These are phyloP conservation scores for Tulasnella sp. DNA, from an alignment of 768 basidiomycete genomes.

Conservation along the genomic window DNA sequence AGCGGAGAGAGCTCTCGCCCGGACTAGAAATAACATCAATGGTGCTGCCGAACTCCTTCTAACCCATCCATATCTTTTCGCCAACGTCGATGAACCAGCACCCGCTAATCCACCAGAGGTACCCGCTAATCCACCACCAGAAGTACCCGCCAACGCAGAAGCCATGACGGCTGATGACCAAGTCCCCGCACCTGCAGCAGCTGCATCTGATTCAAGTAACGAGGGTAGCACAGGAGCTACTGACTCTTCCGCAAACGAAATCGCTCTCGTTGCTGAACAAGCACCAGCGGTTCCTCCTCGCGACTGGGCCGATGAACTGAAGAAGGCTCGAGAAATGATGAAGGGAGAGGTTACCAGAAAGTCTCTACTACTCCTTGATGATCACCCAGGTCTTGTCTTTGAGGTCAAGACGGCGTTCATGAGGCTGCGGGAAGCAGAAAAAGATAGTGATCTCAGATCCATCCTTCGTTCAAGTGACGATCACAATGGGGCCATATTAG, in stretches of 20 bases:
- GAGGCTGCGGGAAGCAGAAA: conserved; percentile 34
- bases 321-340: conserved; percentile 50
- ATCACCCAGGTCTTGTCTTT: conserved; percentile 77
- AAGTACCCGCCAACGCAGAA: conserved; percentile 24
- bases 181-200: conserved; percentile 3
- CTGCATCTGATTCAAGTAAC: conserved; percentile 2
- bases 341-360: conserved; percentile 50
- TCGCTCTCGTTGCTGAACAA: background rate
- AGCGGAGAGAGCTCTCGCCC: conserved; percentile 67
- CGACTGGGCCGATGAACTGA: conserved; percentile 52
- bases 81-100: conserved; percentile 20
- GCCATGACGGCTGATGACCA: background rate
- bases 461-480: conserved; percentile 42
- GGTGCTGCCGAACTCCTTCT: conserved; percentile 82
- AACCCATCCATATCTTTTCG: conserved; percentile 60
- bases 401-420: conserved; percentile 77
- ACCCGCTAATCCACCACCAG: background rate
- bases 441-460: background rate
- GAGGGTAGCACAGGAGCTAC: conserved; percentile 7
- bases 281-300: conserved; percentile 26
- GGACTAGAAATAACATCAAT: conserved; percentile 77
- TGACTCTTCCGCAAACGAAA: conserved; percentile 12
- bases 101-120: background rate
- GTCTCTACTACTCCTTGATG: conserved; percentile 69
- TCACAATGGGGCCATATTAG: conserved; percentile 27